Base-by-base conservation (phyloP, 1,284 basidiomycete species). In the Naganishia sp. region DNA sequence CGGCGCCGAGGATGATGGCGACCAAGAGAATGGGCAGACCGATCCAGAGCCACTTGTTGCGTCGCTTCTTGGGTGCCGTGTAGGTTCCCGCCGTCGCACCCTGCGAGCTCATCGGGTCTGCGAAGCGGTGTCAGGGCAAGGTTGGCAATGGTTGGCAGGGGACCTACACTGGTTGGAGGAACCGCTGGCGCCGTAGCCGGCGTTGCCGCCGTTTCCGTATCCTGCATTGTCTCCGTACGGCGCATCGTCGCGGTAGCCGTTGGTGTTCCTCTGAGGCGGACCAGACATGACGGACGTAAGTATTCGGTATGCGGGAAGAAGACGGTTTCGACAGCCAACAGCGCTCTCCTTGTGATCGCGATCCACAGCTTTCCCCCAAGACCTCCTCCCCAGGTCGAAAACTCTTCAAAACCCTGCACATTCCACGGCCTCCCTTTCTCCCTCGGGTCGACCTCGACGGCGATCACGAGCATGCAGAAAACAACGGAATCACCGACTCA, bases 1-100 rank as follows among this genome's bases (percentile, higher is more conserved):
- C 89, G 55, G 87, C 90, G 64, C 82, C 90, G 69, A 87, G 78
- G 72, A 92, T 87, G 72, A 91, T 83, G 66, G 86, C 73, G 69
- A 91, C 78, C 55, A 84, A 75, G 64, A 89, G 60, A 49, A 81
- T 59, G 31, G 73, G 72, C 2, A 73, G 59, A 68, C 74, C 78
- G 64, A 72, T 76, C 75, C 77, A 78, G 33, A 77, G 72, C 72
- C 77, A 77, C 73, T 76, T 78, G 63, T 75, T 75, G 50, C 74
- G 74, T 66, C 75, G 77, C 71, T 77, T 76, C 68, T 76, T 75
- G 42, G 71, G 70, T 59, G 67, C 61, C n/a, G 66, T 49, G 28
- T 69, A 67, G 11, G 74, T 73, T 2, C 67, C 64, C 13, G 78
- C 77, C 65, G 77, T 73, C 33, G 77, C 74, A 67, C 78, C 78